These are phyloP conservation scores for Saururus chinensis DNA, from an alignment of 164 flowering plant genomes.

Conservation along the genomic window DNA sequence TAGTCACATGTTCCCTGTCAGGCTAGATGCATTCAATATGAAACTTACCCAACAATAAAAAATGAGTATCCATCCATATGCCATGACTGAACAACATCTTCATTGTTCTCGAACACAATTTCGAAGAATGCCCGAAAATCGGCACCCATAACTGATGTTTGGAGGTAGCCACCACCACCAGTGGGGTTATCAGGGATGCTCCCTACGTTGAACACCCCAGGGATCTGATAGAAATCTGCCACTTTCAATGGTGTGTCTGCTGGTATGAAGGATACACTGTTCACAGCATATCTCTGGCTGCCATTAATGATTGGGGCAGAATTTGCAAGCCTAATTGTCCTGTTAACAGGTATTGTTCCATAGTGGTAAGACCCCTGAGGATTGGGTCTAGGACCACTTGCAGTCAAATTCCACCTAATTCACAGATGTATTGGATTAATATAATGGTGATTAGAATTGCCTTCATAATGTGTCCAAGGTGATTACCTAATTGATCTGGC, in stretches of 20 bases:
- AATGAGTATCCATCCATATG: constrained; percentile 54
- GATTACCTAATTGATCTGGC: constrained; percentile 39
- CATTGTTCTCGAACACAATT: constrained; percentile 69
- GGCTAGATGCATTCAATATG: constrained; percentile 1
- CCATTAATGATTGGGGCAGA: constrained; percentile 30
- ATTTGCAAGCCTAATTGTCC: constrained; percentile 32
- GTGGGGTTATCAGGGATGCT: constrained; percentile 27
- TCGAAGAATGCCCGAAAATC: constrained; percentile 47
- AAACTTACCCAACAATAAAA: constrained; percentile 60
- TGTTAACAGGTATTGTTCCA: constrained; percentile 28
- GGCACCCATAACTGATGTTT: constrained; percentile 32
- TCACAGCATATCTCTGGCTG: constrained; percentile 44
- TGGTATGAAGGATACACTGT: constrained; percentile 39
- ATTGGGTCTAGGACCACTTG: constrained; percentile 58
- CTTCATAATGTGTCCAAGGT: not conserved
- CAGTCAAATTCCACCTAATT: constrained; percentile 45
- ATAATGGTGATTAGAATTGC: not conserved
- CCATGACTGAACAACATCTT: constrained; percentile 52
- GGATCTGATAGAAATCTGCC: constrained; percentile 55
- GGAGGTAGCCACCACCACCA: constrained; percentile 23
- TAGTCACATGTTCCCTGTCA: not conserved
- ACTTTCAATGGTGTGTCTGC: constrained; percentile 62
- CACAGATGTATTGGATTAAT: not conserved
- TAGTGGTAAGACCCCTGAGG: constrained; percentile 61
- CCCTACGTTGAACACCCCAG: constrained; percentile 41